Base-by-base conservation (phyloP, 176 grass and related monocot species). In the Cocos nucifera region DNA sequence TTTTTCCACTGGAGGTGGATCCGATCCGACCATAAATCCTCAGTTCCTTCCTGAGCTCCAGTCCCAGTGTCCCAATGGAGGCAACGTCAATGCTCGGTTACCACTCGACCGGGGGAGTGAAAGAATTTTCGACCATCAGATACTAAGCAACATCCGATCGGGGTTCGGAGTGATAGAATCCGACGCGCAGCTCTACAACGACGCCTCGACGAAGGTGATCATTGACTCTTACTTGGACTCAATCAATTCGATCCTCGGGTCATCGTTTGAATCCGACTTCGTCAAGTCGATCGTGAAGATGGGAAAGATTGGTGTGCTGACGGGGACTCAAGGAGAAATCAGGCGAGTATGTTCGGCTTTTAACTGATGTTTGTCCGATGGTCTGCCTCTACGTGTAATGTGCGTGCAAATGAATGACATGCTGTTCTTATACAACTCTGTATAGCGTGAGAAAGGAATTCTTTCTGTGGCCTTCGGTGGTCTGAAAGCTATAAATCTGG, bases 71-170 rank as follows among this genome's bases (percentile, higher is more conserved):
- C 77, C 90, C 3, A 49, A 62, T 15, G 80, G 75, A 4, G 90
- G 90, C 0, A 74, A 89, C 63, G 51, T 78, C 2, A 95, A 95
- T 65, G 78, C 76, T 56, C 85, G 90, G 0, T 57, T 89, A 4
- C 44, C 86, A 0, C 76, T 95, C 19, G 90, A 95, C 77, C 76
- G 85, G 2, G 90, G 85, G 57, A 95, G 85, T 61, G 82, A 79
- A 22, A 30, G 28, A 22, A 44, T 64, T 0, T 95, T 95, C 69
- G 90, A 95, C 82, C 61, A 27, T 59, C 72, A 81, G 26, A 95
- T 95, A 53, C 83, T 95, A 39, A 62, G 79, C 58, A 95, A 95
- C 79, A 95, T 95, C 71, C 82, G 73, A 35, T 61, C 84, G 16
- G 90, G 90, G 15, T 82, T 81, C 65, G 90, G 71, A 0, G 86